Conservation (phyloP, 176 grass and related monocot genomes). For the Triticum dicoccoides region DNA sequence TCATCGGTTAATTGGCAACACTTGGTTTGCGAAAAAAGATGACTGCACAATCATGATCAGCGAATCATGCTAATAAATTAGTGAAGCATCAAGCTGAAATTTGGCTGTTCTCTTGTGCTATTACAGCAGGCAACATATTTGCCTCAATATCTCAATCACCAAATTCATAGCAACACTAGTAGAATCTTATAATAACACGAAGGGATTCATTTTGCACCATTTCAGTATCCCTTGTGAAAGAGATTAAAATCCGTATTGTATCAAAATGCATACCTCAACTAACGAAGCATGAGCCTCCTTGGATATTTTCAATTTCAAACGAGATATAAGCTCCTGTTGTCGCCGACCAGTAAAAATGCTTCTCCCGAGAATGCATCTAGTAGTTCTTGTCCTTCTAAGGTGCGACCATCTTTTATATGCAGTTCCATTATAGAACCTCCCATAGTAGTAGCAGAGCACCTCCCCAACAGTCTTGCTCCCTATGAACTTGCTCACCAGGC, state of each 20-base stretch:
- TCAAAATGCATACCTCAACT: constrained; percentile 48
- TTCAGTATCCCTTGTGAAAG: background rate
- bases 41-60: background rate
- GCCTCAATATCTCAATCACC: background rate
- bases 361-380: constrained; percentile 52
- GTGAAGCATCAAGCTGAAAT: constrained; percentile 6
- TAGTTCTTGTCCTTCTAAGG: constrained; percentile 49
- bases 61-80: background rate
- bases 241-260: background rate
- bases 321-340: constrained; percentile 57
- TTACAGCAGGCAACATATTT: constrained; percentile 11
- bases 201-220: background rate
- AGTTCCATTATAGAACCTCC: constrained; percentile 47
- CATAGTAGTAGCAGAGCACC: constrained; percentile 61
- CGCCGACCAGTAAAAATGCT: constrained; percentile 63
- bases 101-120: background rate
- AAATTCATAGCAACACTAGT: background rate
- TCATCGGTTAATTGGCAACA: constrained; percentile 8
- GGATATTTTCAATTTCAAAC: constrained; percentile 34
- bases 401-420: constrained; percentile 50
- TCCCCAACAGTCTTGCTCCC: constrained; percentile 41
- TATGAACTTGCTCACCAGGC: constrained; percentile 39
- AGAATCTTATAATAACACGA: background rate
- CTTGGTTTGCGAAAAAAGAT: background rate
- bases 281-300: constrained; percentile 42